Conservation (phyloP, 1,284 basidiomycete species). For the Ustilago loliicola region DNA sequence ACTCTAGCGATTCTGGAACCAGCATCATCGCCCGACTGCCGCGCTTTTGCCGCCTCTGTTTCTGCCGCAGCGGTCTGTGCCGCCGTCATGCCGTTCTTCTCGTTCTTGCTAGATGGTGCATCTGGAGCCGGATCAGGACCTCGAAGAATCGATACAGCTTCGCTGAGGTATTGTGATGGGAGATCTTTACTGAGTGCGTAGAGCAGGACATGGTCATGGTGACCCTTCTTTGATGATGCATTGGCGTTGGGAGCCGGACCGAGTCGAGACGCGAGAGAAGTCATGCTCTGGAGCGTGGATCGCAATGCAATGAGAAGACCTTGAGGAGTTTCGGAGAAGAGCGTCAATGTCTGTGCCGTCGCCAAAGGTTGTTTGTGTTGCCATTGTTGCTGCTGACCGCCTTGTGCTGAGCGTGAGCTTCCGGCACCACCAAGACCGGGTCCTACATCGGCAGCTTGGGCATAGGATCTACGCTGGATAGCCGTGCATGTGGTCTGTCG, state of each 20-base stretch:
- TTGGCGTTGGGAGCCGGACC: slow-evolving; percentile 28
- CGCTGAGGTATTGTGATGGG: slow-evolving; percentile 44
- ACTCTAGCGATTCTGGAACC: slow-evolving; percentile 37
- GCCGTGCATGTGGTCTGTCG: not conserved
- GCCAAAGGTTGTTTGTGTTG: slow-evolving; percentile 53
- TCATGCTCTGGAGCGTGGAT: slow-evolving; percentile 55
- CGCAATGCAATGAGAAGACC: slow-evolving; percentile 53
- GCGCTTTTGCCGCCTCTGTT: slow-evolving; percentile 15
- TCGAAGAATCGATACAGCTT: slow-evolving; percentile 53
- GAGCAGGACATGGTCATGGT: slow-evolving; percentile 53
- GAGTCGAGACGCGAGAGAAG: slow-evolving; percentile 30
- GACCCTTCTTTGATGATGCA: slow-evolving; percentile 7
- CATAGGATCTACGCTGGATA: slow-evolving; percentile 28
- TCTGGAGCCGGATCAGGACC: slow-evolving; percentile 24
- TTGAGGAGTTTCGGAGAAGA: slow-evolving; percentile 54
- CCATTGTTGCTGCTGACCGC: slow-evolving; percentile 46
- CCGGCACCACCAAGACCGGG: slow-evolving; percentile 2
- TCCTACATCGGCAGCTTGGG: slow-evolving; percentile 25
- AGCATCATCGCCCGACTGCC: slow-evolving; percentile 8
- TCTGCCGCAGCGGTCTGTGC: slow-evolving; percentile 32
- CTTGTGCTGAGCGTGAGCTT: slow-evolving; percentile 5
- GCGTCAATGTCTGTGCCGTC: slow-evolving; percentile 56
- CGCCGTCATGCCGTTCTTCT: slow-evolving; percentile 27
- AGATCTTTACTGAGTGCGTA: slow-evolving; percentile 60
- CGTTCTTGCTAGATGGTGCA: slow-evolving; percentile 2